Percentiles rank a stretch among this genome's conserved stretches.
These are phyloP conservation scores for Alternaria longipes DNA, from an alignment of 2,329 filamentous ascomycete genomes.

Conservation along the genomic window DNA sequence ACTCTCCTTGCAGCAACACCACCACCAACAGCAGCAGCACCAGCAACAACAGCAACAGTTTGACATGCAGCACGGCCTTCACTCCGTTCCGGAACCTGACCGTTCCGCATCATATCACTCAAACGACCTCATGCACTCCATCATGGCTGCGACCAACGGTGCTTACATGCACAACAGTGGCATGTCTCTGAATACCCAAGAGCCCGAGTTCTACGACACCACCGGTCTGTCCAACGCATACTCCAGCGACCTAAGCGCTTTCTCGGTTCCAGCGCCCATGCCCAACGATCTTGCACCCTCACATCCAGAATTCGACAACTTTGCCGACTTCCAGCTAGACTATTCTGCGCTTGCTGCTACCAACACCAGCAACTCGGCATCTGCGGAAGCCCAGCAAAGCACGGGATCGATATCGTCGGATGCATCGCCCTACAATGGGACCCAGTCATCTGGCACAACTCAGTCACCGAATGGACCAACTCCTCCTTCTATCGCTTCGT, in stretches of 20 bases:
- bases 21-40: conserved; percentile 35
- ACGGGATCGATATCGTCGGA: conserved; percentile 45
- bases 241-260: conserved; percentile 32
- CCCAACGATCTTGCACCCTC: conserved; percentile 32
- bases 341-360: conserved; percentile 37
- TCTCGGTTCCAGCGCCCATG: conserved; percentile 35
- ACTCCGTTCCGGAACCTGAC: conserved; percentile 47
- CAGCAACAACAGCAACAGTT: conserved; percentile 36
- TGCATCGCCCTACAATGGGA: conserved; percentile 48
- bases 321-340: conserved; percentile 39
- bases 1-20: conserved; percentile 43
- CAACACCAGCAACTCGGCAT: conserved; percentile 32
- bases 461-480: conserved; percentile 47
- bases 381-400: conserved; percentile 42
- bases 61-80: conserved; percentile 47
- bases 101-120: conserved; percentile 38
- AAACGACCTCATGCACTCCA: conserved; percentile 48
- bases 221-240: conserved; percentile 32
- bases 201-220: conserved; percentile 38
- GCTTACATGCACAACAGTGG: conserved; percentile 44
- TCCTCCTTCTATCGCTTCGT: conserved; percentile 46
- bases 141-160: conserved; percentile 48
- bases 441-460: conserved; percentile 41
- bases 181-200: conserved; percentile 36
- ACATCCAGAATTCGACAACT: conserved; percentile 35